Percentiles rank a stretch among this genome's conserved stretches.
These are phyloP conservation scores for Hemisphaericaspora lyxosophila DNA, from an alignment of 1,139 yeast species.

Conservation along the genomic window DNA sequence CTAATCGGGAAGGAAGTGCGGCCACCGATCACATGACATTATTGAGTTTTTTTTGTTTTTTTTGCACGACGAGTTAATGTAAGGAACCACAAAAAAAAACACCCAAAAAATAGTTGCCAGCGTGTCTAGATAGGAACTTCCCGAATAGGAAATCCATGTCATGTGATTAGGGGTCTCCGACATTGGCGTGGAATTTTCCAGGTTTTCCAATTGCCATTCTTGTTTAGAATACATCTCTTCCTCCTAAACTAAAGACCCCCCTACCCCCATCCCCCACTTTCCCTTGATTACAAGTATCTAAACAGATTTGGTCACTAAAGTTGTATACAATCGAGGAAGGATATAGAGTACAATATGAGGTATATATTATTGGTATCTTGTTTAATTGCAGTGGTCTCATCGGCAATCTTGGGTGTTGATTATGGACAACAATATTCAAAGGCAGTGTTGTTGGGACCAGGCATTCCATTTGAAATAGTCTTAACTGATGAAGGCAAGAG, in stretches of 20 bases:
- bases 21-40: too few relatives aligned
- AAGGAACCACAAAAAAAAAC: too few relatives aligned
- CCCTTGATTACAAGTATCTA: too few relatives aligned
- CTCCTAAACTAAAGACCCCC: too few relatives aligned
- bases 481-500: constrained; percentile 89
- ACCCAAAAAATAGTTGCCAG: too few relatives aligned
- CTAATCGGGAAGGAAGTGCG: background rate
- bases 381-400: constrained; percentile 23
- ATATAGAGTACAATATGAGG: background rate
- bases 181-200: too few relatives aligned
- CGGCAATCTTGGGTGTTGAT: constrained; percentile 84
- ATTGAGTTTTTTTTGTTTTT: background rate
- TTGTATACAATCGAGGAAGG: too few relatives aligned
- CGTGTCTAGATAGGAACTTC: background rate
- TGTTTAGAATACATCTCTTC: background rate
- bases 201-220: background rate
- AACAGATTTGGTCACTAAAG: too few relatives aligned
- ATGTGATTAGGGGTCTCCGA: background rate
- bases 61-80: background rate
- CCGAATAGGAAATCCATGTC: background rate
- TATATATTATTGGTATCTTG: constrained; percentile 2
- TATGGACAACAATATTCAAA: constrained; percentile 88
- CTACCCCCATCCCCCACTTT: too few relatives aligned
- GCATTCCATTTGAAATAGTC: constrained; percentile 82
- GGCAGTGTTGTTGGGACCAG: constrained; percentile 88